These are phyloP conservation scores for Aphanomyces astaci DNA, from an alignment of 352 stramenopile species.

Conservation along the genomic window DNA sequence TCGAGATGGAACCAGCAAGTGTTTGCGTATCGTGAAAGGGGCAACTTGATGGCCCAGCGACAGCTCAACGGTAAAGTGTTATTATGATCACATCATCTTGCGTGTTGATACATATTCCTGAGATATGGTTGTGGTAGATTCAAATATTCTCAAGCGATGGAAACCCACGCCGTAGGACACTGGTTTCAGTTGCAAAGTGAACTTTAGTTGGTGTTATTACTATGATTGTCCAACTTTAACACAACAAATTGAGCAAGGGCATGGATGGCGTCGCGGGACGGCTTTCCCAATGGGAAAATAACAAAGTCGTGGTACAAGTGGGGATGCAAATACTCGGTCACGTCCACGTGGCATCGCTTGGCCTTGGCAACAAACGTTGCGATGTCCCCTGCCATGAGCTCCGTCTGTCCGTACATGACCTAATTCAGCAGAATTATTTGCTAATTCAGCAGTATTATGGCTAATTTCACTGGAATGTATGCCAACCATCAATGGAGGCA, in stretches of 20 bases:
- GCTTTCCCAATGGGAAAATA: background rate
- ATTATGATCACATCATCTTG: background rate
- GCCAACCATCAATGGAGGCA: slow-evolving; percentile 17
- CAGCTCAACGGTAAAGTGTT: background rate
- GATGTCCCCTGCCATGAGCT: slow-evolving; percentile 19
- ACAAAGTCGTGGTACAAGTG: slow-evolving; percentile 5
- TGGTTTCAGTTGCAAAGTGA: too few relatives aligned
- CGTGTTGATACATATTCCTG: background rate
- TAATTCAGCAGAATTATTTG: too few relatives aligned
- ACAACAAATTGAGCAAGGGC: background rate
- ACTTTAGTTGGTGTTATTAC: too few relatives aligned
- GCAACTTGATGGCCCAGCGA: background rate
- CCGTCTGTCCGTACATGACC: slow-evolving; percentile 14
- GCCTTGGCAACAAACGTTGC: slow-evolving; percentile 9
- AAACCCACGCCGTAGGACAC: background rate
- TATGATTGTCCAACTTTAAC: background rate
- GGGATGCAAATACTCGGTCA: slow-evolving; percentile 6
- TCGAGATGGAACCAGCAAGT: background rate
- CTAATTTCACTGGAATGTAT: too few relatives aligned
- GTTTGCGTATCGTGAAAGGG: background rate
- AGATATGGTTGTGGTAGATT: background rate
- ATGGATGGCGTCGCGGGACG: background rate
- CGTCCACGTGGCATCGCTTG: background rate
- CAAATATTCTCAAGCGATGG: slow-evolving; percentile 7
- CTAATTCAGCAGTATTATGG: too few relatives aligned